Base-by-base conservation (phyloP, 2,329 filamentous ascomycete genomes). In the Didymella exigua region DNA sequence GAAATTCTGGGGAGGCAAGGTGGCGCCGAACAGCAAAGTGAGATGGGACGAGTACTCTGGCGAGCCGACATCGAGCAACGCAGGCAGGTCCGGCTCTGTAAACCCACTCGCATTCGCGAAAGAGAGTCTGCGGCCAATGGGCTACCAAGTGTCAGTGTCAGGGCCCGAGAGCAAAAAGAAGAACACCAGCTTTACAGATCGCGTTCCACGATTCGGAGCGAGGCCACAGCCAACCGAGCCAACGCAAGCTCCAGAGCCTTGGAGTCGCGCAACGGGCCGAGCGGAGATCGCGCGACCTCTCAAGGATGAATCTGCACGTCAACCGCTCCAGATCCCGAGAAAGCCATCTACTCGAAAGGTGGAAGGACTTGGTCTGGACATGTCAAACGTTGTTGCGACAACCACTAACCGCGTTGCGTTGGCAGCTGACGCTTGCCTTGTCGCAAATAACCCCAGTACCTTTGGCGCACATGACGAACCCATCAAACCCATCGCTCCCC, bases 191-290 rank as follows among this genome's bases (percentile, higher is more conserved):
- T 63, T 69, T 38, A 55, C 63, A 26, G 70, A 74, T 31, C 71
- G 69, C 24, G 63, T 68, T 16, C 60, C 60, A 33, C 64, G 68
- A 27, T 60, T 70, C 29, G 63, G 63, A 13, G 58, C 62, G 18
- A 70, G 62, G 38, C 58, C 65, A 19, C 49, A 67, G 14, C 62
- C 64, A n/a, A 43, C 64, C 57, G 78, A 81, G 23, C 77, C 68
- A 46, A 78, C 86, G 5, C 66, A 63, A 49, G 60, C 59, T 18
- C 74, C 74, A 37, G 76, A 79, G 48, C 78, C 86, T 53, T 92
- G 89, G 89, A 87, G 86, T 65, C 89, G 89, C 16, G 85, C 86
- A 31, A 91, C 86, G 69, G 89, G 89, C 24, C 84, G 89, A 60
- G 81, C 82, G 36, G 79, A 83, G 30, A 79, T 90, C 51, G 82